Base-by-base conservation (phyloP, 768 basidiomycete species). In the Termitomyces sp. region DNA sequence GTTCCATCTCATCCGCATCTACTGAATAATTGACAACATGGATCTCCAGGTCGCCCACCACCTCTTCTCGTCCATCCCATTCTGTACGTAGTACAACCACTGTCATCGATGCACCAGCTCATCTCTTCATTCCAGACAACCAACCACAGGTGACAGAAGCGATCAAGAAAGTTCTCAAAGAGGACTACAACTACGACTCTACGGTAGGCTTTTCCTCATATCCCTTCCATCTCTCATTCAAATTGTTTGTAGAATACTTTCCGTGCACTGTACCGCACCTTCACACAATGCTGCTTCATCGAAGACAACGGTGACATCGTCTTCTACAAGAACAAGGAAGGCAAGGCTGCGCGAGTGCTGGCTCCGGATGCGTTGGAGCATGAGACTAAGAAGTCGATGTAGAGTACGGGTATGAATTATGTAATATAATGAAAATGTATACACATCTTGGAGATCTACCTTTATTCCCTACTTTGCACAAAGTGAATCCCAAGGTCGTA, bases 231-330 rank as follows among this genome's bases (percentile, higher is more conserved):
- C 31, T 57, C 15, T 56, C 24, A 31, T 26, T 18, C 42, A 33
- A 4, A 10, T 50, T 50, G 51, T 18, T n/a, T 24, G 59, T 58
- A 83, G 80, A 82, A 81, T 62, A 74, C 80, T 4, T 83, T 85
- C 72, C 75, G 78, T 18, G 82, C 83, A 3, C 77, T 86, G 13
- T 85, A 81, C 63, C 76, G 83, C 44, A 77, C 81, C 5, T 86
- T 85, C 69, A 82, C 80, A 1, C 69, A 83, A 62, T 86, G 85
- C 68, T 75, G 75, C 57, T 86, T 85, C 69, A 79, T 86, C 47
- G 84, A 86, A 65, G 84, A 86, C 51, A 76, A 85, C 26, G 85
- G 83, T 12, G 77, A 79, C 49, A 79, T 86, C 57, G 74, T 85
- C 0, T 85, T 87, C 66, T 85, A 84, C 71, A 83, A 81, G 69